Evolutionary conservation across 176 grass and related monocot genomes (phyloP).

Genomic region (Bromus sterilis): DNA sequence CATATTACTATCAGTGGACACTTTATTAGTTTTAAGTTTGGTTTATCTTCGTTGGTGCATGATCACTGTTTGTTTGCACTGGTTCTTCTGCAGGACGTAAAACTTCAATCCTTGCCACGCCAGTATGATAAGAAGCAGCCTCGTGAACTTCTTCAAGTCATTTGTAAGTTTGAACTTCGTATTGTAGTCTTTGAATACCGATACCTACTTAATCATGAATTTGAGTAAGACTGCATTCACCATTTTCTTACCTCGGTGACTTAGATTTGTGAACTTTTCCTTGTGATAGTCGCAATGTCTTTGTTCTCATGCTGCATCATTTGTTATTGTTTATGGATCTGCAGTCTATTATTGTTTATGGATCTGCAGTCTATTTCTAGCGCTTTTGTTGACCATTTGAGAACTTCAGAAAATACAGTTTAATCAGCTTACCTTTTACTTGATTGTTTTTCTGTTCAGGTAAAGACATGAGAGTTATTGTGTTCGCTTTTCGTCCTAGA

Average conservation of each 20-base stretch:
- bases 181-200: neutral
- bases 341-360: neutral
- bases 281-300: neutral
- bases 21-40: neutral
- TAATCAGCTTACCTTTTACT: constrained; percentile 13
- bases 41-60: neutral
- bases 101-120: constrained; percentile 56
- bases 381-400: neutral
- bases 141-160: constrained; percentile 79
- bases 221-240: neutral
- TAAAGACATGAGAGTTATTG: constrained; percentile 91
- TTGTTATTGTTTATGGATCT: neutral
- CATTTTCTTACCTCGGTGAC: neutral
- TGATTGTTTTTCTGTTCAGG: constrained; percentile 39
- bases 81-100: constrained; percentile 57
- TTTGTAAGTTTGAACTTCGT: constrained; percentile 47
- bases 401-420: neutral
- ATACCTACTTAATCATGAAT: neutral
- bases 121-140: constrained; percentile 52
- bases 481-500: constrained; percentile 76
- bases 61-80: neutral
- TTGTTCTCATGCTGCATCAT: neutral
- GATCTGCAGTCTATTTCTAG: neutral
- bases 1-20: neutral
- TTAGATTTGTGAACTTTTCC: neutral